Evolutionary conservation across 2,329 filamentous ascomycete genomes (phyloP), one percentile per base, ranked within the genome.

Genomic region (Pseudocercospora fijiensis): DNA sequence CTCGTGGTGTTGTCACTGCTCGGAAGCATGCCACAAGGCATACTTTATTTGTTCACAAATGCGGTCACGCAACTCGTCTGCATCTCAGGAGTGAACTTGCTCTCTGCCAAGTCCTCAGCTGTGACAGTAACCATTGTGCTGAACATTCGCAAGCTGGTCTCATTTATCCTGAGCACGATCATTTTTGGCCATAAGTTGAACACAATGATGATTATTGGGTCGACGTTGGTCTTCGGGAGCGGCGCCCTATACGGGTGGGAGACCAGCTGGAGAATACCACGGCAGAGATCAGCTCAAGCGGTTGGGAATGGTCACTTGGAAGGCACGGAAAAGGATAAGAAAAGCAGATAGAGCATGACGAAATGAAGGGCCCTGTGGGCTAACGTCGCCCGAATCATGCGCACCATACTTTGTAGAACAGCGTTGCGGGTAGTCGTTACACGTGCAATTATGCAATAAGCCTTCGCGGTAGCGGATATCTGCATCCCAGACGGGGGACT

Each of bases 41-140:
- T 95, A 18, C 82, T 87, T 33, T 92, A 87, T 72, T 82, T 96
- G 16, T 79, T 83, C 1, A 83, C 90, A 66, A 96, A 96, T 72
- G 91, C 96, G 0, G 75, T 96, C 56, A 98, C 95, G 2, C 95
- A 99, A 77, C 92, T 97, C 73, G 86, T 92, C 24, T 99, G 95
- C 77, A 98, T 99, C 67, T 90, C 93, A 2, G 95, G 95, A 1
- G 95, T 99, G 62, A 98, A 98, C 71, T 84, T 96, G n/a, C 83
- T 99, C 4, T 93, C 91, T 1, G 91, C 94, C 0, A 89, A 89
- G 60, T 91, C 91, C 3, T 94, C 93, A 3, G 96, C 95, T 0
- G 84, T 99, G 61, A 98, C 95, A 0, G 95, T 99, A 24, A 97
- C 94, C 1, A 96, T 99, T 71, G 92, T 98, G 55, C 83, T 99